Evolutionary conservation across 1,139 yeast genomes (phyloP), one percentile per base, ranked within the genome.

Genomic region (Debaryomyces nepalensis): DNA sequence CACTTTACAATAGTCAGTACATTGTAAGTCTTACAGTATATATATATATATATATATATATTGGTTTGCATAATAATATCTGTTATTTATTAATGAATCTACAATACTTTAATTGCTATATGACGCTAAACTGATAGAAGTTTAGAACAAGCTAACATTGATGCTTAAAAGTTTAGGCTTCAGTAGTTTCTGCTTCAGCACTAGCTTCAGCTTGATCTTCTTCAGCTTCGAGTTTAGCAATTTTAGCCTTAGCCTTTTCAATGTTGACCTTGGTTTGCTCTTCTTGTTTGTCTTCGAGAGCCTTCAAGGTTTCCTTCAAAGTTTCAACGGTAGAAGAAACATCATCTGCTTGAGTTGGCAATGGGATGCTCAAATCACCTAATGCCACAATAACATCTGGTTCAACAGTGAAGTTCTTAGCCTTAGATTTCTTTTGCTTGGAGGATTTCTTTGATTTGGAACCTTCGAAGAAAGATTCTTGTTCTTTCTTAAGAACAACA

Each of bases 291-390:
- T 77, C 77, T 65, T 79, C 74, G 68, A 80, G 87, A 52, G 82
- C 83, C 42, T 71, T 73, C 62, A 88, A 79, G 66, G 95, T 90
- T 57, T 77, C 80, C 74, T 84, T 82, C 68, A 93, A 80, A 55
- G 81, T 74, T 47, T 75, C 81, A 55, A 87, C 66, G 50, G 95
- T 81, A 41, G 68, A 68, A 37, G 85, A 75, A 51, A 87, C 83
- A 43, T 87, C 95, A 20, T 84, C 95, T 54, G 79, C 73, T 57
- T 84, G 79, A 48, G 84, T 75, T 60, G 99, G 99, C 54, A 91
- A 81, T 41, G 87, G 75, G 51, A 93, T 79, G 49, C 84, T 82
- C 63, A 91, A 79, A 57, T 86, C 84, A 50, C 89, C 77, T 55
- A 95, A 79, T 46, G 87, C 80, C 52, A 85, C 84, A 58, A 93